A percentile compares a stretch with the other conserved stretches of the same genome.
Conservation (phyloP, 305 asterid genomes). For the Fraxinus sp. region DNA sequence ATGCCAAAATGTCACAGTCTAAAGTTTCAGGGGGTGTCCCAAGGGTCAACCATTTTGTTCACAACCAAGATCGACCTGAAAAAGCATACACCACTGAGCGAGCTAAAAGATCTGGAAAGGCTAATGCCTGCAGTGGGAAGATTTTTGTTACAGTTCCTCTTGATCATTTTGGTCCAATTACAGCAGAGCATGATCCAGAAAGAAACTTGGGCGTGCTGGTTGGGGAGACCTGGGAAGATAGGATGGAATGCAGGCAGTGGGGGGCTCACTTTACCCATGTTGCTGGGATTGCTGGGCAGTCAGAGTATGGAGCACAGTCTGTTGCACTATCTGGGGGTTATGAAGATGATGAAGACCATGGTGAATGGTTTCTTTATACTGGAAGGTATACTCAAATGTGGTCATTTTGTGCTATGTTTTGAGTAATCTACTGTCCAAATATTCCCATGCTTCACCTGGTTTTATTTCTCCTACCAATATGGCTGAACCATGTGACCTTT, state of each 20-base stretch:
- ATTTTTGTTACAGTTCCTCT: slow-evolving; percentile 80
- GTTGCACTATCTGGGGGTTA: slow-evolving; percentile 94
- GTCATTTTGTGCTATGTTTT: not conserved
- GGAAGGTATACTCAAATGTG: slow-evolving; percentile 61
- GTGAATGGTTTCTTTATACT: slow-evolving; percentile 95
- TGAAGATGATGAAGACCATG: slow-evolving; percentile 88
- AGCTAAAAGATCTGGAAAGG: slow-evolving; percentile 79
- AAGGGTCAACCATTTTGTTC: slow-evolving; percentile 52
- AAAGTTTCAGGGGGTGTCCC: slow-evolving; percentile 48
- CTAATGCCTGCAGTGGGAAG: slow-evolving; percentile 91
- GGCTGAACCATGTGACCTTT: not conserved
- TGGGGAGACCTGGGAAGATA: slow-evolving; percentile 85
- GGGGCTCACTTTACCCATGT: slow-evolving; percentile 92
- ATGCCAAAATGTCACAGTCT: slow-evolving; percentile 54
- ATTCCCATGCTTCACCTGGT: not conserved
- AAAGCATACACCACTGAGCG: slow-evolving; percentile 84
- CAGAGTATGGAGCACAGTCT: slow-evolving; percentile 79
- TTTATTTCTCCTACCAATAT: not conserved
- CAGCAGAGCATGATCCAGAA: slow-evolving; percentile 68
- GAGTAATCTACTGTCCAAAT: not conserved
- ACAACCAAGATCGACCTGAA: slow-evolving; percentile 84
- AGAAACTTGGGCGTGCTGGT: slow-evolving; percentile 71
- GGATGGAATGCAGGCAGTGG: slow-evolving; percentile 95
- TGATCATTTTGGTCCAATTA: slow-evolving; percentile 85
- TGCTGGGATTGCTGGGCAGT: slow-evolving; percentile 83